Base-by-base conservation (phyloP, 345 rosid genomes). In the Euclidium syriacum region DNA sequence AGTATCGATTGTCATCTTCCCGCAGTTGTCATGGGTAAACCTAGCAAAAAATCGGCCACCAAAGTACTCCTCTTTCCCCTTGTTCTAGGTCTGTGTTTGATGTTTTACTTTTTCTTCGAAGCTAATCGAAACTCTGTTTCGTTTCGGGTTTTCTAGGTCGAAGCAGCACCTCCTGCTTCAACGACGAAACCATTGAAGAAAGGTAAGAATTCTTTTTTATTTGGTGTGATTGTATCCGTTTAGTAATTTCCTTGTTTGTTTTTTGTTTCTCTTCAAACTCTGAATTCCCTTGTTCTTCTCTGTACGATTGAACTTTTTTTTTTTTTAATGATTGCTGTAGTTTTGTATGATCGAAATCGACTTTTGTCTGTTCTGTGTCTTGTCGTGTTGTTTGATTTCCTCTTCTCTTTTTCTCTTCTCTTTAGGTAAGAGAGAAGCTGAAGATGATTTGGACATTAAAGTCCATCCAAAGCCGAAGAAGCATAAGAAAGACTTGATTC, bases 351-450 rank as follows among this genome's bases (percentile, higher is more conserved):
- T 27, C 30, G 3, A 6, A 3, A 3, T 27, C 30, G 3, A 6
- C 30, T 1, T 3, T 17, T 17, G 20, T 8, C 4, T n/a, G 11
- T 17, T 27, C 3, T 11, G 15, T 26, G 3, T 16, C 25, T 35
- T 9, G 0, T n/a, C 39, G 0, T 23, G 4, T 40, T 10, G 24
- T 12, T 7, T 14, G 46, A 1, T 32, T 44, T 36, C 40, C 23
- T 10, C 22, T 32, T 11, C 24, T 14, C 0, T 15, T 58, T 17
- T 18, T 12, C 10, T 29, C 3, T 12, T 11, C 3, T 25, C 2
- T 41, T 25, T 30, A 83, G 96, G 81, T 55, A 86, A 89, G 71
- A 83, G 96, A 68, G 87, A 77, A 12, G 81, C 87, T 2, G 88
- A 80, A 49, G 76, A 75, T 46, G 75, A 61, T 10, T 10, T 68